These are phyloP conservation scores for Ophiocordyceps polyrhachis-furcata DNA, from an alignment of 2,329 filamentous ascomycete genomes.

Conservation along the genomic window DNA sequence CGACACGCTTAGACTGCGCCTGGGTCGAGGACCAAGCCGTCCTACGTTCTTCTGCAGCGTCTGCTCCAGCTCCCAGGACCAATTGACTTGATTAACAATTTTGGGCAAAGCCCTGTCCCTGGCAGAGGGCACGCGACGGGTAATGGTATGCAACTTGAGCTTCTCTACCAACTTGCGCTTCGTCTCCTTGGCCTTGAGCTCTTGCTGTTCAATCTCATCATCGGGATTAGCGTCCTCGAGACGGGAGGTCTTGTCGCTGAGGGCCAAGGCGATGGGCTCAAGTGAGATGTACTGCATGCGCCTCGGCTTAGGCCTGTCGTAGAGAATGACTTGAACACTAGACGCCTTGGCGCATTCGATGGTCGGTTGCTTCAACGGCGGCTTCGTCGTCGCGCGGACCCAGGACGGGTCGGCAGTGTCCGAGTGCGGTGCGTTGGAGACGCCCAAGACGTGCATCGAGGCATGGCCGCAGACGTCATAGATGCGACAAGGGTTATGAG, in stretches of 20 bases:
- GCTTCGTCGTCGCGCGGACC: constrained; percentile 41
- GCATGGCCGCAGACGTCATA: constrained; percentile 69
- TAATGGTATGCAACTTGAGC: constrained; percentile 70
- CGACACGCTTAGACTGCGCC: constrained; percentile 76
- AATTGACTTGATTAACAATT: constrained; percentile 90
- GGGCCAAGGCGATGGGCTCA: constrained; percentile 68
- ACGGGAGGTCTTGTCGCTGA: constrained; percentile 49
- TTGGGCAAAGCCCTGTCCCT: constrained; percentile 67
- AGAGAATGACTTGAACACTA: constrained; percentile 74
- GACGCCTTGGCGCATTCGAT: constrained; percentile 55
- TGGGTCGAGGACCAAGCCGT: constrained; percentile 63
- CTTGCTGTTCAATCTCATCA: constrained; percentile 50
- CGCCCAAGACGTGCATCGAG: constrained; percentile 70
- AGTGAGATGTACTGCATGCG: constrained; percentile 96
- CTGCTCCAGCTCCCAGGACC: constrained; percentile 74
- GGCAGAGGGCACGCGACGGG: constrained; percentile 54
- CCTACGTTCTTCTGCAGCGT: constrained; percentile 78
- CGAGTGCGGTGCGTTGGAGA: constrained; percentile 46
- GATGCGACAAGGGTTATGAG: constrained; percentile 62
- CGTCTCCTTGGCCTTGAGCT: constrained; percentile 35
- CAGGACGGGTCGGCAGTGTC: constrained; percentile 43
- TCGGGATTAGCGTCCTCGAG: constrained; percentile 14
- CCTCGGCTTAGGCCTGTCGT: constrained; percentile 66
- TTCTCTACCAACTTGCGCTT: constrained; percentile 62
- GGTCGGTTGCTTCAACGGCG: constrained; percentile 38